Conservation (phyloP, 1,284 basidiomycete genomes). For the Boletellus dicymbophilus region DNA sequence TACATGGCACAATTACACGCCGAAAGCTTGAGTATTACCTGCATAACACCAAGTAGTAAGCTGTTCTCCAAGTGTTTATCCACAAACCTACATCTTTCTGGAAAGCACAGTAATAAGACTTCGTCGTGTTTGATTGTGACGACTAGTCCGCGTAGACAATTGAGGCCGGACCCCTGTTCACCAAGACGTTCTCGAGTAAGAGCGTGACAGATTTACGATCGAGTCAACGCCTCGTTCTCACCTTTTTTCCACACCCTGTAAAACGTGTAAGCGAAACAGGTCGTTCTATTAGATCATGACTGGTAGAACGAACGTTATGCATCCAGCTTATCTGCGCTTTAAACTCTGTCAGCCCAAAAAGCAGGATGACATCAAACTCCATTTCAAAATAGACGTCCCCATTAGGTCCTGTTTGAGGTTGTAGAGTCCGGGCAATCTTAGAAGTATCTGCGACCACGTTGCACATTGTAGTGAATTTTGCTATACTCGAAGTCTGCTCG, state of each 20-base stretch:
- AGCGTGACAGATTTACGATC: not conserved
- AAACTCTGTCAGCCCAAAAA: constrained; percentile 28
- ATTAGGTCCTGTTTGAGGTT: not conserved
- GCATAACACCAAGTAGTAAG: too few relatives aligned
- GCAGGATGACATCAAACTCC: constrained; percentile 14
- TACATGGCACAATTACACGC: too few relatives aligned
- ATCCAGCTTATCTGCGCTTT: constrained; percentile 28
- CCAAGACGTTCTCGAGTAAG: not conserved
- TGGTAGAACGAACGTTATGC: constrained; percentile 2
- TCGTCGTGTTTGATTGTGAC: not conserved
- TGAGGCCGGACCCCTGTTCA: constrained; percentile 40
- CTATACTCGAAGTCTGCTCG: not conserved
- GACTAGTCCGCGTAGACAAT: constrained; percentile 34
- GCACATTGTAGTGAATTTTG: constrained; percentile 19
- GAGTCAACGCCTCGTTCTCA: constrained; percentile 7
- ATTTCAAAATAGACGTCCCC: constrained; percentile 1
- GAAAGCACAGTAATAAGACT: not conserved
- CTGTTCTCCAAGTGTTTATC: too few relatives aligned
- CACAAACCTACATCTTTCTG: too few relatives aligned
- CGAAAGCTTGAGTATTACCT: too few relatives aligned
- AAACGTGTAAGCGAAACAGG: not conserved
- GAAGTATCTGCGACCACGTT: constrained; percentile 14
- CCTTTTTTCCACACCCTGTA: constrained; percentile 30
- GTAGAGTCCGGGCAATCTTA: constrained; percentile 1
- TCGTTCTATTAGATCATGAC: not conserved